Percentiles rank a stretch among this genome's conserved stretches.
Conservation (phyloP, 2,329 filamentous ascomycete genomes). For the Aspergillus proliferans region DNA sequence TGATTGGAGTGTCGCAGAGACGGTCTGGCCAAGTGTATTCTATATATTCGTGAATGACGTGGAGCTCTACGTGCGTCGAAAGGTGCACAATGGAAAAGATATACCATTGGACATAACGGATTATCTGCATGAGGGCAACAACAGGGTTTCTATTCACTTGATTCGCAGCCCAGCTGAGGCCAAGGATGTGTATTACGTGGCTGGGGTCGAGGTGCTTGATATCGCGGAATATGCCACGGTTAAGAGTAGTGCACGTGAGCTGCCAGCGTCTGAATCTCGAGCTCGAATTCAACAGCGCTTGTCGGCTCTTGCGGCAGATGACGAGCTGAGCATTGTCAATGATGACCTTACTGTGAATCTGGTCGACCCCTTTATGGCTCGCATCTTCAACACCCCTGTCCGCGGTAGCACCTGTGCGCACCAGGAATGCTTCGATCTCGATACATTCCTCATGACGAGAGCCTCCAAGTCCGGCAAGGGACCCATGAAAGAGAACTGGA, state of each 20-base stretch:
- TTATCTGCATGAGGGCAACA: conserved; percentile 53
- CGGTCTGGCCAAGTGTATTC: conserved; percentile 64
- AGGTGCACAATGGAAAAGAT: conserved; percentile 68
- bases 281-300: conserved; percentile 52
- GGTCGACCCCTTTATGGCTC: conserved; percentile 60
- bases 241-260: conserved; percentile 31
- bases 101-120: conserved; percentile 67
- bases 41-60: conserved; percentile 62
- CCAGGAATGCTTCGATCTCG: conserved; percentile 82
- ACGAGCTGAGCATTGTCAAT: conserved; percentile 57
- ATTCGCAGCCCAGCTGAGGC: conserved; percentile 35
- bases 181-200: conserved; percentile 42
- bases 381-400: conserved; percentile 64
- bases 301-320: conserved; percentile 40
- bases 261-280: conserved; percentile 47
- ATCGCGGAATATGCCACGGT: conserved; percentile 42
- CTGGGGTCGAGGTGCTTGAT: conserved; percentile 66
- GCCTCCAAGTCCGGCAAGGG: conserved; percentile 40
- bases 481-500: conserved; percentile 56
- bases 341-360: conserved; percentile 57
- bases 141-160: conserved; percentile 52
- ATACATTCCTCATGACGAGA: conserved; percentile 69
- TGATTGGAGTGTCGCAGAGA: conserved; percentile 60
- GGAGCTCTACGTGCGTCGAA: conserved; percentile 56
- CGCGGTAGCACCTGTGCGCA: conserved; percentile 67